These are phyloP conservation scores for Sugiyamaella boreocaroliniensis DNA, from an alignment of 805 yeast genomes.

Conservation along the genomic window DNA sequence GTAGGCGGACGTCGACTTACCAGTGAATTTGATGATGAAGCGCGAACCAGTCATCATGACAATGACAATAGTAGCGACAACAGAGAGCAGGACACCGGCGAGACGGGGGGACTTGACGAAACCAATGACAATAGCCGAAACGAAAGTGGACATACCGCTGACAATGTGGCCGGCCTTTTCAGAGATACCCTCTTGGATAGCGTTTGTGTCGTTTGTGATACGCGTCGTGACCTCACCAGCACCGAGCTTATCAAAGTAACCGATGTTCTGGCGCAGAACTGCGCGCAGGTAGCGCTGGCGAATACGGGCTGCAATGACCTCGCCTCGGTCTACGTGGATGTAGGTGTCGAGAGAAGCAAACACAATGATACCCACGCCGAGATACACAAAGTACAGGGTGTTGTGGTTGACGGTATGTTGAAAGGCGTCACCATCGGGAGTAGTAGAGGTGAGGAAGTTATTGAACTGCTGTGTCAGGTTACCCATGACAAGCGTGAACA, in stretches of 20 bases:
- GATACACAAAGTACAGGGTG: constrained; percentile 35
- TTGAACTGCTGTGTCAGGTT: constrained; percentile 33
- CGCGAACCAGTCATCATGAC: constrained; percentile 28
- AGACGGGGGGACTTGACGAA: constrained; percentile 33
- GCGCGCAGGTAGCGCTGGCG: constrained; percentile 34
- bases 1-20: constrained; percentile 21
- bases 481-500: constrained; percentile 38
- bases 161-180: constrained; percentile 37
- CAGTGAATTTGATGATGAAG: constrained; percentile 27
- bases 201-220: constrained; percentile 35
- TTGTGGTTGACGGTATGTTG: constrained; percentile 31
- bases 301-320: constrained; percentile 35
- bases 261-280: constrained; percentile 36
- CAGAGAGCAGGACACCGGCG: constrained; percentile 31
- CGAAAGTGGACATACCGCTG: constrained; percentile 34
- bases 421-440: constrained; percentile 25
- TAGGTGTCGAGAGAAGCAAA: constrained; percentile 30
- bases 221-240: constrained; percentile 39
- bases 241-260: constrained; percentile 37
- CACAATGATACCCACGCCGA: constrained; percentile 33
- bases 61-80: constrained; percentile 28
- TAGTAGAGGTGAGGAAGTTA: constrained; percentile 23
- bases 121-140: constrained; percentile 33
- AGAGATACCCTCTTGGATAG: constrained; percentile 38
- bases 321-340: constrained; percentile 36